phyloP scores from a whole-genome alignment of 192 early-diverging fungal species.

The Backusella luteola region DNA sequence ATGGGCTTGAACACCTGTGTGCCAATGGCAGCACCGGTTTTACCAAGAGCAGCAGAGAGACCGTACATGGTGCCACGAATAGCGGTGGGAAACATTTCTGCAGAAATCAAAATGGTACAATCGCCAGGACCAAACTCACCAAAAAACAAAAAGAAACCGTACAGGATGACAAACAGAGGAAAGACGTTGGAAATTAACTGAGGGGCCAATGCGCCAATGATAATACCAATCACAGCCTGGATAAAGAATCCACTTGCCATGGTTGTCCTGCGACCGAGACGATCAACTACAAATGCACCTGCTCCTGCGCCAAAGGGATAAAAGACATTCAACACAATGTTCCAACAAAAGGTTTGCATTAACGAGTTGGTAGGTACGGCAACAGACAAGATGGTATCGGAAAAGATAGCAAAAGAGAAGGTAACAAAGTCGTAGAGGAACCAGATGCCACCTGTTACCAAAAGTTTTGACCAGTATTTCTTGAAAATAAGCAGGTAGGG shows the following conservation, averaged over 20 bases:
- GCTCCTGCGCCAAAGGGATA: constrained; percentile 48
- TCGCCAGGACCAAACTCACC: constrained; percentile 57
- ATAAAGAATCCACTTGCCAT: constrained; percentile 53
- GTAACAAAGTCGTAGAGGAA: constrained; percentile 46
- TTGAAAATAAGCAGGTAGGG: constrained; percentile 51
- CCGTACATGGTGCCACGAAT: constrained; percentile 53
- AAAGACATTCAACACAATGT: constrained; percentile 49
- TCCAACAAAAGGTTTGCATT: constrained; percentile 51
- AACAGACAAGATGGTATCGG: constrained; percentile 24
- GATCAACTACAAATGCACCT: constrained; percentile 43
- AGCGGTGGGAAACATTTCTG: constrained; percentile 52
- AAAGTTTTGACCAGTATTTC: constrained; percentile 50
- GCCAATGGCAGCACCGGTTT: constrained; percentile 44
- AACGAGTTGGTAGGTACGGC: constrained; percentile 35
- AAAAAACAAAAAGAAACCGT: constrained; percentile 53
- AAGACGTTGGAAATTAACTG: constrained; percentile 32
- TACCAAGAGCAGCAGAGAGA: constrained; percentile 47
- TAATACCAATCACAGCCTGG: constrained; percentile 43
- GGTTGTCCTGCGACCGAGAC: constrained; percentile 47
- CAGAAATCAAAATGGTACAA: constrained; percentile 43
- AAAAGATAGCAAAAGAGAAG: constrained; percentile 34
- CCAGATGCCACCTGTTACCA: constrained; percentile 46
- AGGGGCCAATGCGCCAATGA: constrained; percentile 42
- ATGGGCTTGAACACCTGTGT: constrained; percentile 47
- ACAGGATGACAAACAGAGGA: constrained; percentile 54